Evolutionary conservation across 2,329 filamentous ascomycete genomes (phyloP), one percentile per base, ranked within the genome.

Genomic region (Colletotrichum tabaci): DNA sequence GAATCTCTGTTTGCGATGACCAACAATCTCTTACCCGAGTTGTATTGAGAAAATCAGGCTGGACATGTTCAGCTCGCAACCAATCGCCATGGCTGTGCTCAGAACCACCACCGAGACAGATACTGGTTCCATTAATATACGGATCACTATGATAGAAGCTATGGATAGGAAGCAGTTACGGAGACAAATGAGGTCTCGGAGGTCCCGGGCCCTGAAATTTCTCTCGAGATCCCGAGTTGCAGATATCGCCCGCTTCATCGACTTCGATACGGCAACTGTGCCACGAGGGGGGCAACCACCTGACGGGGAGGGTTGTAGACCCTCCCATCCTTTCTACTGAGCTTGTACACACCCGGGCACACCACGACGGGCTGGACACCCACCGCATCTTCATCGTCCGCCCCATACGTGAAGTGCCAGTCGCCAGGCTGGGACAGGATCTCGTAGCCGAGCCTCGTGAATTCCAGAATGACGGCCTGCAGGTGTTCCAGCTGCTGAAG

Each of bases 351-450:
- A 0, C 80, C 80, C 21, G 79, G 75, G 18, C 77, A 77, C 13
- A 81, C 75, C 6, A 80, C 75, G 1, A 77, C 30, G 6, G 30
- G 6, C 1, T 9, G 30, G 30, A 30, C 30, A 30, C 6, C 30
- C 30, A 4, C 30, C 30, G 60, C 16, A 57, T 53, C 21, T 42
- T 60, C 46, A 35, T 21, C 46, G 53, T 38, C 40, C 35, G 8
- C 38, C 58, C 8, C 69, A 64, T 78, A 79, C 16, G 78, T 67
- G 61, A 84, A 81, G 1, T 72, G 66, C 77, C 80, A 84, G 44
- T 85, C 83, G 9, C 77, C 77, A 0, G 83, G 83, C 61, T 86
- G 84, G 5, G 84, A 86, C 42, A 86, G 76, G 8, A 86, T 62
- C 21, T 82, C 63, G 67, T 85, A 83, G 13, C 84, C 84, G 35